A percentile compares a stretch with the other conserved stretches of the same genome.
Conservation (phyloP, 768 basidiomycete genomes). For the Termitomyces heimii region DNA sequence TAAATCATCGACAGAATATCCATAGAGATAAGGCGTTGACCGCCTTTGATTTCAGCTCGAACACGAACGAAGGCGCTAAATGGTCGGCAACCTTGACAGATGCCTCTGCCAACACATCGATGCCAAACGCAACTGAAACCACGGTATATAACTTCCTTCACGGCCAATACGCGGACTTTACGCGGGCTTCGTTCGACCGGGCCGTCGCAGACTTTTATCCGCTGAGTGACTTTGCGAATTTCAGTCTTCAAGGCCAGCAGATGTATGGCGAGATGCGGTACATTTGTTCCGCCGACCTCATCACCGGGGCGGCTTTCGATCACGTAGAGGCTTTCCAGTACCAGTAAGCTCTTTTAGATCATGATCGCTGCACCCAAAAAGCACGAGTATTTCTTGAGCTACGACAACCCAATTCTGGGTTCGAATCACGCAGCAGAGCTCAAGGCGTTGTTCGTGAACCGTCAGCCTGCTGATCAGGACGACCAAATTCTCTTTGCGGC, state of each 20-base stretch:
- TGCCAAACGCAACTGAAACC: constrained; percentile 27
- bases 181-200: constrained; percentile 20
- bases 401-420: constrained; percentile 33
- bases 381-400: constrained; percentile 17
- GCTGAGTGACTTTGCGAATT: constrained; percentile 23
- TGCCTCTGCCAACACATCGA: constrained; percentile 31
- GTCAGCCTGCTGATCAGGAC: constrained; percentile 18
- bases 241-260: constrained; percentile 34
- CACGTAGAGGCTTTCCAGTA: constrained; percentile 25
- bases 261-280: constrained; percentile 41
- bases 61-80: constrained; percentile 34
- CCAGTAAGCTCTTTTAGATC: constrained; percentile 21
- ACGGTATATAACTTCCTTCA: constrained; percentile 35
- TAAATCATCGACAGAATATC: constrained; percentile 1
- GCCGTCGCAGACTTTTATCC: constrained; percentile 28
- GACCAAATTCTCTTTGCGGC: constrained; percentile 25
- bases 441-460: constrained; percentile 26
- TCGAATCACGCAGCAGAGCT: constrained; percentile 32
- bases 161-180: constrained; percentile 31
- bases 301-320: constrained; percentile 21
- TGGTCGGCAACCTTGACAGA: constrained; percentile 31
- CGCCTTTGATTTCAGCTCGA: constrained; percentile 21
- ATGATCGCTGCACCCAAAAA: background rate
- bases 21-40: background rate
- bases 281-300: constrained; percentile 33